Percentiles rank a stretch among this genome's conserved stretches.
phyloP scores from a whole-genome alignment of 73 alveolate genomes.

The Symbiodinium pilosum region DNA sequence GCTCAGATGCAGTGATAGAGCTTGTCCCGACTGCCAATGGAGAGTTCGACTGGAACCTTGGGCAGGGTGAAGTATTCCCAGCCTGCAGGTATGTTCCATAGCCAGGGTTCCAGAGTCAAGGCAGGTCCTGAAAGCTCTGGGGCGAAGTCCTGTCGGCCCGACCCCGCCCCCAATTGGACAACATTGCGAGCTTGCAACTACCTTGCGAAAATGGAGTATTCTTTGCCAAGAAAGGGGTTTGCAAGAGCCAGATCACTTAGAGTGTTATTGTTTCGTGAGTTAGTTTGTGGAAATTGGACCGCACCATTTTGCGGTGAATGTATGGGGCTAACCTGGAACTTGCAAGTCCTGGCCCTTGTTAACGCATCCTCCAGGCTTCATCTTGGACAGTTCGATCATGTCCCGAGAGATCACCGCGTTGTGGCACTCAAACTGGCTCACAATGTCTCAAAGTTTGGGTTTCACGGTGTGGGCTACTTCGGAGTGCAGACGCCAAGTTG shows the following conservation, averaged over 20 bases:
- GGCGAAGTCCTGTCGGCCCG: neutral
- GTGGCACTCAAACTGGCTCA: neutral
- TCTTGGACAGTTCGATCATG: neutral
- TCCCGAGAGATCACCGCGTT: neutral
- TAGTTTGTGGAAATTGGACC: neutral
- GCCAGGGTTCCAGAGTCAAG: too few species aligned
- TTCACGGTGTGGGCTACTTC: neutral
- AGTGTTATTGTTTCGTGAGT: neutral
- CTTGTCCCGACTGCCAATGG: neutral
- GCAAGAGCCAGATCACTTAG: neutral
- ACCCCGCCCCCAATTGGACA: neutral
- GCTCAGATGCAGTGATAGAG: neutral
- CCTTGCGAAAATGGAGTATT: neutral
- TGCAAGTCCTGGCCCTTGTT: neutral
- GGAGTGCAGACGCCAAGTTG: neutral
- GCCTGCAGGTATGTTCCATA: too few species aligned
- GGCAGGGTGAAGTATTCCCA: neutral
- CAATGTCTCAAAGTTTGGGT: neutral
- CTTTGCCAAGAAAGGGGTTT: neutral
- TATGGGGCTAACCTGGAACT: neutral
- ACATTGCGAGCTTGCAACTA: neutral
- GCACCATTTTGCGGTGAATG: neutral
- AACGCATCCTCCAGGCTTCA: neutral
- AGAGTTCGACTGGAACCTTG: neutral
- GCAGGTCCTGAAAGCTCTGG: neutral